Evolutionary conservation across 2,329 filamentous ascomycete species (phyloP), one percentile per base, ranked within the genome.

Genomic region (Cladosporium austrohemisphaericum): DNA sequence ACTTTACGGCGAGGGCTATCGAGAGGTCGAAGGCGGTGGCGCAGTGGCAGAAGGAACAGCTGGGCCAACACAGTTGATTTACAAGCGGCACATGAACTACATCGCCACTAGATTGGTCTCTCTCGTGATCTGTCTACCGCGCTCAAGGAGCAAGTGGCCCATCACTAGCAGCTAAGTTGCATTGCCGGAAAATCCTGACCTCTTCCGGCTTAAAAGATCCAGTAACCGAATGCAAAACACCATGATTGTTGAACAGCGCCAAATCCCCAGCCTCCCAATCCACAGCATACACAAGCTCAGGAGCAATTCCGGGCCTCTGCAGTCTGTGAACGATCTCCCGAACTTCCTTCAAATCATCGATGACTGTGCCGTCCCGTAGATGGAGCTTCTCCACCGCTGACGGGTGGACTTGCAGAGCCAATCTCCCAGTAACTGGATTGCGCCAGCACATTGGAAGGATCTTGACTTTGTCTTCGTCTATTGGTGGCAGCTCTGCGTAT

Each of bases 181-280:
- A 91, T 71, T 91, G 86, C 54, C 86, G 72, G 63, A 91, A 90
- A 52, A 91, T 65, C 36, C 86, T 70, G 25, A 89, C 80, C 71
- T 90, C 85, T n/a, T 85, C 78, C 41, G 83, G 78, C 6, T 76
- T 76, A 66, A 91, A 90, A 1, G 83, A 83, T 1, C 86, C 86
- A 0, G 88, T 85, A 1, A 91, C 86, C 3, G 79, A 84, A 65
- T 92, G 86, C 49, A 90, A 64, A 13, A 88, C 74, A 1, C 86
- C 86, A 8, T 85, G 79, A 62, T 91, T 91, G 65, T 91, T 84
- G 68, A 91, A 91, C 20, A 91, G 71, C 0, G 88, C 86, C 50
- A 88, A 68, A 61, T 90, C 86, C 4, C 86, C 86, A 62, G 86
- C 81, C 57, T 84, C 73, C 87, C 86, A 91, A 58, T 90, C 84